These are phyloP conservation scores for Brassica carinata DNA, from an alignment of 345 rosid species.

Conservation along the genomic window DNA sequence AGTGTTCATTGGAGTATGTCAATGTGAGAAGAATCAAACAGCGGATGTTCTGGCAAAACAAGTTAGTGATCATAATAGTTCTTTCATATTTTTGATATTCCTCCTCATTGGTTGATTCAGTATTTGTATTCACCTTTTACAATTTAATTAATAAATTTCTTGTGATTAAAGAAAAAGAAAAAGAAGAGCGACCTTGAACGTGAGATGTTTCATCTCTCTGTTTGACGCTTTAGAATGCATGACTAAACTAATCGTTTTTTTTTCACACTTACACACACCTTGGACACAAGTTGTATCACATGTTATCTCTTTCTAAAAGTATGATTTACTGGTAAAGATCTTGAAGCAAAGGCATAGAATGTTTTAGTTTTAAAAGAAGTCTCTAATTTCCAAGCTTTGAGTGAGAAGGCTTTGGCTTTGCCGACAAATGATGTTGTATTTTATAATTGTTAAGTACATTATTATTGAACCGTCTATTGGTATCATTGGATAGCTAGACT, in stretches of 20 bases:
- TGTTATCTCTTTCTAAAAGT: background rate
- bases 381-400: background rate
- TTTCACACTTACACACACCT: background rate
- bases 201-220: background rate
- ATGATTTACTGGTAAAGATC: background rate
- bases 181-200: no score
- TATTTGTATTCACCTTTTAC: no score
- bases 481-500: conserved; percentile 3
- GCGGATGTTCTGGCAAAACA: no score
- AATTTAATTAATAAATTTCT: no score
- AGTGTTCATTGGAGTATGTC: no score
- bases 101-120: no score
- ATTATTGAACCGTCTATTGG: background rate
- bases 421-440: conserved; percentile 19
- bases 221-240: background rate
- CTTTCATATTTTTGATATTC: no score
- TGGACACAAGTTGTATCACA: background rate
- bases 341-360: background rate
- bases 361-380: background rate
- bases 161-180: no score
- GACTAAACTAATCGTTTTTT: background rate
- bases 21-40: no score
- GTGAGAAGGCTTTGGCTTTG: background rate
- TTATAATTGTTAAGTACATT: background rate
- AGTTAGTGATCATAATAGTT: no score